These are phyloP conservation scores for Cryptosporidium ubiquitum DNA, from an alignment of 169 alveolate genomes.

Conservation along the genomic window DNA sequence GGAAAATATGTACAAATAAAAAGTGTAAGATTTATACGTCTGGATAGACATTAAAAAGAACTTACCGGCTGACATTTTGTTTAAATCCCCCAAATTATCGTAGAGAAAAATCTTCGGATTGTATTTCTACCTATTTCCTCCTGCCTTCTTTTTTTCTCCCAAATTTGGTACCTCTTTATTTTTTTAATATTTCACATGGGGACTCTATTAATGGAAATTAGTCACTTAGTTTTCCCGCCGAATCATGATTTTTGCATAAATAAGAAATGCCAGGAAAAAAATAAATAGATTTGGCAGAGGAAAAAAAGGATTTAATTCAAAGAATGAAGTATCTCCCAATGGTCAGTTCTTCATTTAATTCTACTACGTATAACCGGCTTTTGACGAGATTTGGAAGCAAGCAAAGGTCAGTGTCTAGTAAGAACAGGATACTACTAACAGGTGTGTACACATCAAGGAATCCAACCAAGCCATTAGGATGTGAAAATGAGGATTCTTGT, in stretches of 20 bases:
- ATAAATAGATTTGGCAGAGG: conserved; percentile 20
- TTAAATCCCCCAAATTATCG: background rate
- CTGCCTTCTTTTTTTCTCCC: background rate
- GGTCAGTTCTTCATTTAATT: background rate
- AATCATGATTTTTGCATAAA: conserved; percentile 12
- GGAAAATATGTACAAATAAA: background rate
- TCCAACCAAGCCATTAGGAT: conserved; percentile 41
- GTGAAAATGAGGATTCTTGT: conserved; percentile 58
- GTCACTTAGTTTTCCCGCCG: conserved; percentile 23
- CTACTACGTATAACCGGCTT: conserved; percentile 6
- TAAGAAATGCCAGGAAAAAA: background rate
- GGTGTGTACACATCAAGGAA: conserved; percentile 48
- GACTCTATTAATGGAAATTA: conserved; percentile 24
- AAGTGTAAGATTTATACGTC: background rate
- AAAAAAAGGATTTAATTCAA: background rate
- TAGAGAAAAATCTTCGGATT: background rate
- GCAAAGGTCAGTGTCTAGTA: background rate
- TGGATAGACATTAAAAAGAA: background rate
- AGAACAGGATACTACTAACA: conserved; percentile 1
- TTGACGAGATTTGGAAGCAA: conserved; percentile 5
- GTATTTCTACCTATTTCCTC: background rate
- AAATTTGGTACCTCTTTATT: background rate
- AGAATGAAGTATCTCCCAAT: conserved; percentile 26
- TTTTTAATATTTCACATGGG: background rate
- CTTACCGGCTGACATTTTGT: conserved; percentile 42